Base-by-base conservation (phyloP, 1,284 basidiomycete genomes). In the Neonothopanus nambi region DNA sequence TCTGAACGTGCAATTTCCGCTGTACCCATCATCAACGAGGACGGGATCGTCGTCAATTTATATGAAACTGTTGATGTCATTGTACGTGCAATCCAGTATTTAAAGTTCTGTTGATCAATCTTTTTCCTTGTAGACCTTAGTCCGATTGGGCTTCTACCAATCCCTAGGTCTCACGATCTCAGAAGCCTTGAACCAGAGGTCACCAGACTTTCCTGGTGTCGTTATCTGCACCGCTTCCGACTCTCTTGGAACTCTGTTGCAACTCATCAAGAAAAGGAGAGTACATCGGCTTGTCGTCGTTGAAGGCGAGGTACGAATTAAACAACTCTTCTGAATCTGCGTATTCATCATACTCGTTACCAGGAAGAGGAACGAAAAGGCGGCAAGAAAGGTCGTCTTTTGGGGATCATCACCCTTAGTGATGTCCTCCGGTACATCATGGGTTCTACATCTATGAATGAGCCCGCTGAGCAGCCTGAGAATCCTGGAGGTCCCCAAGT, bases 31-130 rank as follows among this genome's bases (percentile, higher is more conserved):
- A 80, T 99, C 20, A 93, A 98, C 65, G 87, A 92, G 54, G 83
- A 95, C 3, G 97, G 96, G 8, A 84, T 95, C 53, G 97, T 99
- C 30, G 84, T 99, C 54, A 96, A 99, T 68, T 72, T 99, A 41
- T 99, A 99, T 70, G 97, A 99, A 72, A 98, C 96, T 1, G 97
- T 99, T 18, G 97, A 99, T 74, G 96, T 99, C 47, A 97, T 99
- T 59, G 94, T 96, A 70, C 69, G 92, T 83, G 33, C 30, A 15
- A 9, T 26, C 17, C 43, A 12, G 6, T 9, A 18, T 18, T 15
- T 5, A 5, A 13, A n/a, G 43, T n/a, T n/a, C 21, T 12, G 20
- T 20, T 42, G 9, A 15, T 44, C 15, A 35, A 50, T 26, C 12
- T 62, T 52, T 4, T 38, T 26, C 37, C 45, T 51, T 45, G n/a